phyloP scores from a whole-genome alignment of 441 rosid genomes.

The Viola pubescens region DNA sequence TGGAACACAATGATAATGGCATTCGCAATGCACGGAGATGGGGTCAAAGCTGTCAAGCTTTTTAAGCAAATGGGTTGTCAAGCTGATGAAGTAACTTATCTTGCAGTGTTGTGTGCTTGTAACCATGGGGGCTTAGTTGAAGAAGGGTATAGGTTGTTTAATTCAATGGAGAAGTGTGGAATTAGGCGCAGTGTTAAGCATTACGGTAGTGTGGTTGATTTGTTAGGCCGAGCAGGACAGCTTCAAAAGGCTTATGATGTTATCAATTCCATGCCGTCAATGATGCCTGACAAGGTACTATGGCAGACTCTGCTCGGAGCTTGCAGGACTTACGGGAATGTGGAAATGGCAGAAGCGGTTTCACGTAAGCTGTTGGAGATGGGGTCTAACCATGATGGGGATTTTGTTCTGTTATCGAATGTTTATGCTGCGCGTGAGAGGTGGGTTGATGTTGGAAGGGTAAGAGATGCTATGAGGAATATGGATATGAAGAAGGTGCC shows the following conservation, averaged over 20 bases:
- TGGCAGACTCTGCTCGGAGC: conserved; percentile 91
- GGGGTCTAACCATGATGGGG: conserved; percentile 69
- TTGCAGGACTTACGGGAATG: conserved; percentile 50
- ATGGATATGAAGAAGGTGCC: conserved; percentile 72
- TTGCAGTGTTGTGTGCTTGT: conserved; percentile 61
- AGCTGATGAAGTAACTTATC: conserved; percentile 53
- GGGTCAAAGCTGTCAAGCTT: conserved; percentile 47
- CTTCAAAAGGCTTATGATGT: conserved; percentile 58
- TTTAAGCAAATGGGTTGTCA: conserved; percentile 39
- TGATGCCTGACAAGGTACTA: conserved; percentile 52
- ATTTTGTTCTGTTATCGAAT: conserved; percentile 68
- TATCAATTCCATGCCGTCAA: conserved; percentile 46
- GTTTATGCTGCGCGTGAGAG: conserved; percentile 68
- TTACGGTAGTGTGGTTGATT: conserved; percentile 77
- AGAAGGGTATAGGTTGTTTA: conserved; percentile 51
- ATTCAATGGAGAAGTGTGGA: conserved; percentile 40
- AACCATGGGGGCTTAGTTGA: conserved; percentile 82
- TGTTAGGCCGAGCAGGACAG: conserved; percentile 70
- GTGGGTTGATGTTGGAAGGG: conserved; percentile 73
- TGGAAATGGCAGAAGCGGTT: conserved; percentile 70
- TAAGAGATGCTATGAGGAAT: conserved; percentile 61
- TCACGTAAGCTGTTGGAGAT: conserved; percentile 54
- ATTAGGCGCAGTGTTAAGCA: conserved; percentile 61
- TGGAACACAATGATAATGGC: conserved; percentile 93
- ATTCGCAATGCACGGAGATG: conserved; percentile 76